Base-by-base conservation (phyloP, 352 stramenopile genomes). In the Aphanomyces cochlioides region DNA sequence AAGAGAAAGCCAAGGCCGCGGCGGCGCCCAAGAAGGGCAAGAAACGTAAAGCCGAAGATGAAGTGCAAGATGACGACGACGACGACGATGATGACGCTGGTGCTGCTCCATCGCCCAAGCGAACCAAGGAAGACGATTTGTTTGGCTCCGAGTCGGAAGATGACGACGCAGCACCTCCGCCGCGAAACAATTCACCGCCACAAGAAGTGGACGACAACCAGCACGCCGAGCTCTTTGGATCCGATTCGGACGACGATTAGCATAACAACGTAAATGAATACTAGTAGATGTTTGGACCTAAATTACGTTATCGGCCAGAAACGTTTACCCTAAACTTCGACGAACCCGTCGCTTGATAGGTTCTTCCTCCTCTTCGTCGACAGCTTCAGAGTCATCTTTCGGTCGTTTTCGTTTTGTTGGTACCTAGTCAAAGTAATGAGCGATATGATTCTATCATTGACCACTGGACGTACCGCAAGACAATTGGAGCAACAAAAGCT, bases 1-100 rank as follows among this genome's bases (percentile, higher is more conserved):
- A 95, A 60, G 85, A 95, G 61, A 85, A 93, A 67, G 82, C 91
- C 68, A 90, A 89, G 72, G 84, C 88, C 53, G 92, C 91, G 75
- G 81, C 85, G 10, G 76, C 82, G 6, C 85, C 88, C 70, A 92
- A 90, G 73, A 88, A 87, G 73, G 76, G 73, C 38, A 65, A 71
- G 21, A 93, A 93, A 74, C 83, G 84, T 53, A 90, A 91, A 74
- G 93, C 89, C 79, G 72, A 60, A 5, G 67, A 78, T 7, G 84
- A 86, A 3, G 80, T 82, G 8, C 82, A 87, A 37, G 80, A 79
- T 10, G 47, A 85, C 56, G 84, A 90, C 45, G 69, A 75, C 19
- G 83, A 93, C 6, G 79, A 84, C 7, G 77, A 84, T 28, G 85
- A 77, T 5, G 83, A 82, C 54, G 77, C 65, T 38, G 78, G 77